phyloP scores from a whole-genome alignment of 805 yeast species.

The Zygoascus ofunaensis region DNA sequence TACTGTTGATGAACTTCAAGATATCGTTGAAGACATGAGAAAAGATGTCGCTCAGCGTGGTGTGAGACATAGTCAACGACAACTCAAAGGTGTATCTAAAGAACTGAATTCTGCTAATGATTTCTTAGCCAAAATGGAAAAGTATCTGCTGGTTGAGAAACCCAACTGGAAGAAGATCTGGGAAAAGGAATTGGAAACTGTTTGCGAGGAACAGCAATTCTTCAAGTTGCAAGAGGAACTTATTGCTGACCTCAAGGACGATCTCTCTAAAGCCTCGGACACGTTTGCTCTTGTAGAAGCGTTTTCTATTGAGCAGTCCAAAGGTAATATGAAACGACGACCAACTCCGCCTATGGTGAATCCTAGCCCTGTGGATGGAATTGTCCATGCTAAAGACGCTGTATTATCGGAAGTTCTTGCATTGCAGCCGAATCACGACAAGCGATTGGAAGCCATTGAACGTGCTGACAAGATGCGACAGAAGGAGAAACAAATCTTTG shows the following conservation, averaged over 20 bases:
- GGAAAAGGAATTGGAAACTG: conserved; percentile 83
- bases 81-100: conserved; percentile 52
- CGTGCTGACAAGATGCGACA: conserved; percentile 76
- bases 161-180: conserved; percentile 84
- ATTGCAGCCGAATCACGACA: conserved; percentile 73
- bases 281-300: conserved; percentile 74
- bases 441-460: conserved; percentile 78
- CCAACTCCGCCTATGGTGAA: conserved; percentile 29
- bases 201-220: conserved; percentile 90
- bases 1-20: conserved; percentile 84
- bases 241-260: conserved; percentile 69
- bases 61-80: conserved; percentile 68
- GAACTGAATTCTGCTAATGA: conserved; percentile 54
- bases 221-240: conserved; percentile 84
- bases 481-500: conserved; percentile 51
- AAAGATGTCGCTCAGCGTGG: conserved; percentile 90
- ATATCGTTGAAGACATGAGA: conserved; percentile 76
- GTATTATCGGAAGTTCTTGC: conserved; percentile 71
- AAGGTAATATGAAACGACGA: conserved; percentile 29
- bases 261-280: conserved; percentile 67
- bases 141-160: conserved; percentile 59
- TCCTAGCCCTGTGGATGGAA: conserved; percentile 23
- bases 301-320: conserved; percentile 70
- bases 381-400: conserved; percentile 43
- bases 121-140: conserved; percentile 45